phyloP scores from a whole-genome alignment of 345 rosid species.

The Syzygium jambos region DNA sequence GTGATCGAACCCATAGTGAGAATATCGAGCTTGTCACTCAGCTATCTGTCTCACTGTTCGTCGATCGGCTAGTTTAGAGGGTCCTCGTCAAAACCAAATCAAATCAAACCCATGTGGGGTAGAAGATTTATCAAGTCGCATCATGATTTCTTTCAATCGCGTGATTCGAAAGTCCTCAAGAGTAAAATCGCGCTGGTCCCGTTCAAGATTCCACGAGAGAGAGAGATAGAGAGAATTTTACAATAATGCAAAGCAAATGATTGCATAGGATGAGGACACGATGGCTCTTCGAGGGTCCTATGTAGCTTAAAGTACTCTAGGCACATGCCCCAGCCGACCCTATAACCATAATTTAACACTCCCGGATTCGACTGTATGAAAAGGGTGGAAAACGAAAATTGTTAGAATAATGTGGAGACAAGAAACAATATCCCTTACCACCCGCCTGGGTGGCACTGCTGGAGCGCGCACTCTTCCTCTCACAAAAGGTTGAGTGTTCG shows the following conservation, averaged over 20 bases:
- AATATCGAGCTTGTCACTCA: neutral
- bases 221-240: neutral
- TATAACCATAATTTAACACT: neutral
- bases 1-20: neutral
- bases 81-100: neutral
- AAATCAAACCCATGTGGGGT: neutral
- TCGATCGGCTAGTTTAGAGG: neutral
- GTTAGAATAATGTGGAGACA: too few relatives aligned
- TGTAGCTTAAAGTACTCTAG: neutral
- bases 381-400: neutral
- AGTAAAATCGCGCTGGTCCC: neutral
- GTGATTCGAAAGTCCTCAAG: neutral
- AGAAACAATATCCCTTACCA: too few relatives aligned
- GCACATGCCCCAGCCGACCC: neutral
- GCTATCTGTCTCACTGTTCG: accelerated
- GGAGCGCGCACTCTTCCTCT: too few relatives aligned
- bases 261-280: neutral
- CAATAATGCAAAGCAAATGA: neutral
- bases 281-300: neutral
- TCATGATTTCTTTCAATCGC: neutral
- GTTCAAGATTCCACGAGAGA: neutral
- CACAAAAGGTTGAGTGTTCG: too few relatives aligned
- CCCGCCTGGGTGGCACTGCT: too few relatives aligned
- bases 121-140: neutral
- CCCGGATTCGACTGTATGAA: neutral